These are phyloP conservation scores for Daedaleopsis nitida DNA, from an alignment of 768 basidiomycete species.

Conservation along the genomic window DNA sequence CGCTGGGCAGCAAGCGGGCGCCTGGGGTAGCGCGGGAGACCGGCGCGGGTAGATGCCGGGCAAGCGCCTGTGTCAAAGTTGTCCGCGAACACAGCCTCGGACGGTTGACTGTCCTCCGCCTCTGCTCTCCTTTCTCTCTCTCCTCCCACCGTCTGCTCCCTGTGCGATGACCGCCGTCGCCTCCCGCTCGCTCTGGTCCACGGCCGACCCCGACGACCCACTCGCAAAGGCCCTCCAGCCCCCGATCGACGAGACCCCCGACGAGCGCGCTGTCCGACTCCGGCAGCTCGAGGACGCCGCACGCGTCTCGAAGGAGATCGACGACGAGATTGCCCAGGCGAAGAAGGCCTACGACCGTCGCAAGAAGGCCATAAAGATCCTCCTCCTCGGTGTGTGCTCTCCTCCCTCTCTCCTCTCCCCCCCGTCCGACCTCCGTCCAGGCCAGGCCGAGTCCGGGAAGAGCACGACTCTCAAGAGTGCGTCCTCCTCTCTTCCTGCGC, in stretches of 20 bases:
- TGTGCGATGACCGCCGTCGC: conserved; percentile 9
- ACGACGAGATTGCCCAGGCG: conserved; percentile 45
- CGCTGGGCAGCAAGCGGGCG: no score
- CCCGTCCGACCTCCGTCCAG: conserved; percentile 29
- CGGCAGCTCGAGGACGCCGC: conserved; percentile 44
- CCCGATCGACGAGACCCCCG: conserved; percentile 38
- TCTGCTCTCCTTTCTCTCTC: neutral
- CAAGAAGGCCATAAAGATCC: conserved; percentile 53
- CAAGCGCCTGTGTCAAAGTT: no score
- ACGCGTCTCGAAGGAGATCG: conserved; percentile 49
- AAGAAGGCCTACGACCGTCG: conserved; percentile 51
- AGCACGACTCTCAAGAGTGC: conserved; percentile 36
- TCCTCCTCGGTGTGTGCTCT: conserved; percentile 49
- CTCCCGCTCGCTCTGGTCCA: conserved; percentile 5
- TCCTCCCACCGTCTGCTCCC: neutral
- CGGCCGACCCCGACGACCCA: conserved; percentile 34
- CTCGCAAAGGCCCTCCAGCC: conserved; percentile 33
- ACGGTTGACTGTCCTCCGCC: neutral
- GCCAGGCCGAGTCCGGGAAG: conserved; percentile 67
- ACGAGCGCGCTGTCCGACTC: conserved; percentile 37
- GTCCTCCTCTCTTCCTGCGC: conserved; percentile 7
- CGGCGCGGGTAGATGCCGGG: no score
- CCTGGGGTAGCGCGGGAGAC: no score
- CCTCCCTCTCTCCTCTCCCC: neutral
- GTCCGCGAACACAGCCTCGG: no score